Conservation (phyloP, 495 filamentous ascomycete genomes). For the Daldinia concentrica region DNA sequence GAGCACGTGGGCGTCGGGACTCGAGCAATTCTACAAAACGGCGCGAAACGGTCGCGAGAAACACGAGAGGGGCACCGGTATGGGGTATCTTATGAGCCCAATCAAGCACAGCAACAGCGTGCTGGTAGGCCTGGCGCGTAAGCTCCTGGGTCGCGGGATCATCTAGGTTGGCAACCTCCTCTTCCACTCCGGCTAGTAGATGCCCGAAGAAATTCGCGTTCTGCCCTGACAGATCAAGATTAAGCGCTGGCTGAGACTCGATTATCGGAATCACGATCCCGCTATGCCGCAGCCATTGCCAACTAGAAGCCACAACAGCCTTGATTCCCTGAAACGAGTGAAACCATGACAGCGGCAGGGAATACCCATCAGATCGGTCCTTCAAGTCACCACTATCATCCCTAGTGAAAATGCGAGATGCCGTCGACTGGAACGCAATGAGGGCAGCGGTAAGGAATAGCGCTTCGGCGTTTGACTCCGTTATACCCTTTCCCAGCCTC, state of each 20-base stretch:
- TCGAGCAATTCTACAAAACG: constrained; percentile 64
- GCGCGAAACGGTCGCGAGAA: constrained; percentile 68
- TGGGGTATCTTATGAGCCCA: constrained; percentile 67
- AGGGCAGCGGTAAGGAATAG: constrained; percentile 63
- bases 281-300: constrained; percentile 62
- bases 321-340: constrained; percentile 69
- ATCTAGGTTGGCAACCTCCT: constrained; percentile 53
- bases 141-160: constrained; percentile 27
- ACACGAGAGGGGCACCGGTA: constrained; percentile 61
- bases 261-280: constrained; percentile 62
- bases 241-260: constrained; percentile 62
- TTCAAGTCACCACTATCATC: constrained; percentile 49
- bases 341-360: constrained; percentile 64
- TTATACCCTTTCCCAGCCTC: constrained; percentile 58
- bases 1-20: constrained; percentile 59
- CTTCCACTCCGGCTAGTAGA: constrained; percentile 59
- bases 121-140: constrained; percentile 63
- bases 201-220: constrained; percentile 61
- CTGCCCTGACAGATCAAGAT: constrained; percentile 55
- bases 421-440: constrained; percentile 67
- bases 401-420: constrained; percentile 61
- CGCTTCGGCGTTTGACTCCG: constrained; percentile 62
- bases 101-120: constrained; percentile 64
- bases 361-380: constrained; percentile 49
- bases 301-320: constrained; percentile 59